Evolutionary conservation across 306 rosid genomes (phyloP).

Genomic region (Ziziphus jujuba): DNA sequence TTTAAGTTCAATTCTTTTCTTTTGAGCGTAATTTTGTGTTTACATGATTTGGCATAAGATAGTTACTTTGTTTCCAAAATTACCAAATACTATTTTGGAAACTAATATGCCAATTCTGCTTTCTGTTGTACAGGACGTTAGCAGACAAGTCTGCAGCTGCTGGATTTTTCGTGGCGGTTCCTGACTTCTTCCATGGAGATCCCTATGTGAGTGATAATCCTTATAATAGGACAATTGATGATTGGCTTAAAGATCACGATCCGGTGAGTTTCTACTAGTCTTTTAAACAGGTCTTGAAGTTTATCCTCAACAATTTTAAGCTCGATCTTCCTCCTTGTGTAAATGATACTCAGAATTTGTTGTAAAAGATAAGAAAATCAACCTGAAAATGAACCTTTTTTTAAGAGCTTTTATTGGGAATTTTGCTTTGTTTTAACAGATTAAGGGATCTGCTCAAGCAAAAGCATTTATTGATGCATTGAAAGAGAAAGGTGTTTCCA

Average conservation of each 20-base stretch:
- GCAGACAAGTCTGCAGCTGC: conserved; percentile 55
- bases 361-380: too few relatives aligned
- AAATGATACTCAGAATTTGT: too few relatives aligned
- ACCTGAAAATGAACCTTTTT: too few relatives aligned
- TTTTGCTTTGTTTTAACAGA: conserved; percentile 43
- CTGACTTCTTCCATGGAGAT: too few relatives aligned
- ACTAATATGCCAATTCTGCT: not conserved
- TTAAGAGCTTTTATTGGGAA: too few relatives aligned
- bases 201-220: conserved; percentile 40
- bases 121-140: conserved; percentile 46
- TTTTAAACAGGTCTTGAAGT: not conserved
- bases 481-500: conserved; percentile 55
- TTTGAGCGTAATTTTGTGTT: too few relatives aligned
- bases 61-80: not conserved
- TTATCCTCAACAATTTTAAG: too few relatives aligned
- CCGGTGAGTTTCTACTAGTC: conserved; percentile 34
- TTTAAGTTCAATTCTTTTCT: too few relatives aligned
- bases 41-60: too few relatives aligned
- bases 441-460: conserved; percentile 55
- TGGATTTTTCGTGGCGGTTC: conserved; percentile 61
- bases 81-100: too few relatives aligned
- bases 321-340: too few relatives aligned
- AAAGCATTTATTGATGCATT: conserved; percentile 53
- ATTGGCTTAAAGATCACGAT: conserved; percentile 44
- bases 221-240: conserved; percentile 24